phyloP scores from a whole-genome alignment of 2,329 filamentous ascomycete genomes.

The Penicillium verrucosum region DNA sequence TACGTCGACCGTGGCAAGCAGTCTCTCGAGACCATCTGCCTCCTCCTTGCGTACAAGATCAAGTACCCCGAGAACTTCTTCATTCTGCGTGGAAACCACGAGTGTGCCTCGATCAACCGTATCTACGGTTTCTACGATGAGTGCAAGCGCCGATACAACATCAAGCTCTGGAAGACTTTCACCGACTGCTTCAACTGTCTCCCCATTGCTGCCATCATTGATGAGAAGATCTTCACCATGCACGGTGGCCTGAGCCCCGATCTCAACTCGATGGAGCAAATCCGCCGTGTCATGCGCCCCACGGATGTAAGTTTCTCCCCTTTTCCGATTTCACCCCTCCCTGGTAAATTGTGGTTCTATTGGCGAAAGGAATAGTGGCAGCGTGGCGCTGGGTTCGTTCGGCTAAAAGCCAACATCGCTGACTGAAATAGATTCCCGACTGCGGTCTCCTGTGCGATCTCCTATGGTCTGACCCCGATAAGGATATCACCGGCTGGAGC shows the following conservation, averaged over 20 bases:
- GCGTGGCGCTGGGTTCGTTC: constrained; percentile 20
- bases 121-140: constrained; percentile 99
- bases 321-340: not conserved
- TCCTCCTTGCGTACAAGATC: constrained; percentile 98
- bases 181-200: constrained; percentile 99
- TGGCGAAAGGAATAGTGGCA: constrained; percentile 8
- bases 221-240: constrained; percentile 99
- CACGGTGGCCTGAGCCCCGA: constrained; percentile 96
- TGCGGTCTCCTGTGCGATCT: constrained; percentile 96
- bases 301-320: constrained; percentile 75
- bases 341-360: constrained; percentile 2
- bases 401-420: constrained; percentile 40
- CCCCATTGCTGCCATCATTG: constrained; percentile 96
- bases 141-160: constrained; percentile 98
- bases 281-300: constrained; percentile 95
- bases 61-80: constrained; percentile 99
- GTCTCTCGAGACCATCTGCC: constrained; percentile 95
- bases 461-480: constrained; percentile 97
- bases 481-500: constrained; percentile 98
- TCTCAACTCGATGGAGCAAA: constrained; percentile 99
- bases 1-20: constrained; percentile 99
- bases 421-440: constrained; percentile 76
- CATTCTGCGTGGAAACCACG: constrained; percentile 96
- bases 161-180: constrained; percentile 99
- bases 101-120: constrained; percentile 97